Conservation (phyloP, 169 alveolate species). For the Plasmodium inui region DNA sequence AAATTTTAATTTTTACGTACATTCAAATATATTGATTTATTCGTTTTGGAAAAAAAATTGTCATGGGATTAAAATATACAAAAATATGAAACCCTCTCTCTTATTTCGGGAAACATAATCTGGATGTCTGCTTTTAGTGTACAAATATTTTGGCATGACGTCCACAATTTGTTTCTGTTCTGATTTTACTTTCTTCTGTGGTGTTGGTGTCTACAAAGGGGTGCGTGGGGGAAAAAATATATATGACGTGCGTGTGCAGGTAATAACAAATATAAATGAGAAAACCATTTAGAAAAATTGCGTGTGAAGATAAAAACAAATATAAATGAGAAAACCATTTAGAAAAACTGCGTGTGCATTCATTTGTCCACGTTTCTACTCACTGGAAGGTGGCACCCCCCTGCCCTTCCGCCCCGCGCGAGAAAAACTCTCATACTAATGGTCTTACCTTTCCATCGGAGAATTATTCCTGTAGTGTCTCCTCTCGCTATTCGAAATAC, state of each 20-base stretch:
- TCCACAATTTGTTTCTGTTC: background rate
- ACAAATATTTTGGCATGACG: background rate
- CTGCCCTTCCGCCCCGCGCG: background rate
- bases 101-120: background rate
- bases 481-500: conserved; percentile 48
- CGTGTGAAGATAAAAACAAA: background rate
- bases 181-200: conserved; percentile 35
- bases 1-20: conserved; percentile 42
- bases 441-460: conserved; percentile 21
- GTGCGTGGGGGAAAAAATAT: background rate
- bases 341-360: background rate
- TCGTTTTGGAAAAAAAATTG: conserved; percentile 59
- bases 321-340: background rate
- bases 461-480: conserved; percentile 51
- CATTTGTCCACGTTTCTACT: background rate
- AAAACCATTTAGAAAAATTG: background rate
- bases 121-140: background rate
- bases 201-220: conserved; percentile 30
- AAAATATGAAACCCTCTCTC: conserved; percentile 12
- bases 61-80: conserved; percentile 19
- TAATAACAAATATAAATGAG: background rate
- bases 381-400: background rate
- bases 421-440: background rate
- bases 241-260: background rate
- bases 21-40: conserved; percentile 35